These are phyloP conservation scores for Penicillium sp. DNA, from an alignment of 2,329 filamentous ascomycete species.

Conservation along the genomic window DNA sequence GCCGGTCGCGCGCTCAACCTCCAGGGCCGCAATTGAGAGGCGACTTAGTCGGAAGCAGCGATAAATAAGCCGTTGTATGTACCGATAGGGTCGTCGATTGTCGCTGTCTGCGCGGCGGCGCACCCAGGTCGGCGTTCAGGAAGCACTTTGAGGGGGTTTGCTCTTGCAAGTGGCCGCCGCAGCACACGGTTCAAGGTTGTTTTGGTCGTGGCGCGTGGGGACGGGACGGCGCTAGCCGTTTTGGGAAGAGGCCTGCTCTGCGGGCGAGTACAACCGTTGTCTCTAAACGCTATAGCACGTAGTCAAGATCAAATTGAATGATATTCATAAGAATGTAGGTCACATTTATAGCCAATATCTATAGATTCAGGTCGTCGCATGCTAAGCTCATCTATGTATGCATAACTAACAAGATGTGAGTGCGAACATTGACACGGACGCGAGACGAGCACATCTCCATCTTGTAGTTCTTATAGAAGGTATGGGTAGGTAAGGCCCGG, in stretches of 20 bases:
- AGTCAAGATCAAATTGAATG: not conserved
- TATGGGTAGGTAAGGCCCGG: conserved; percentile 22
- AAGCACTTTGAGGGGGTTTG: conserved; percentile 26
- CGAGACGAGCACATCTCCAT: conserved; percentile 3
- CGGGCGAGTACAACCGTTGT: not conserved
- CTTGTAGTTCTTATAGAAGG: conserved; percentile 11
- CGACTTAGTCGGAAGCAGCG: conserved; percentile 2
- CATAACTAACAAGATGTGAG: not conserved
- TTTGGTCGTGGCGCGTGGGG: conserved; percentile 47
- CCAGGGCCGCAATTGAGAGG: conserved; percentile 20
- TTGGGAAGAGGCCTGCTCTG: conserved; percentile 26
- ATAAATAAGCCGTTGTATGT: not conserved
- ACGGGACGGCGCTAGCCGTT: conserved; percentile 39
- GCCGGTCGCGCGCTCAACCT: conserved; percentile 22
- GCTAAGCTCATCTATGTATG: conserved; percentile 7
- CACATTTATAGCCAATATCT: not conserved
- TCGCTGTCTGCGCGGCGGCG: conserved; percentile 27
- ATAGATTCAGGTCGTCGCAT: conserved; percentile 1
- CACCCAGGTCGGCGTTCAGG: conserved; percentile 20
- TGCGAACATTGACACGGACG: too few relatives aligned
- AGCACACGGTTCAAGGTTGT: conserved; percentile 41
- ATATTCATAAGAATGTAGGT: not conserved
- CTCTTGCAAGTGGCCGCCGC: conserved; percentile 25
- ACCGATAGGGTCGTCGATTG: conserved; percentile 12
- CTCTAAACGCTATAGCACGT: too few relatives aligned